These are phyloP conservation scores for Porcisia deanei DNA, from an alignment of 208 protist species.

Conservation along the genomic window DNA sequence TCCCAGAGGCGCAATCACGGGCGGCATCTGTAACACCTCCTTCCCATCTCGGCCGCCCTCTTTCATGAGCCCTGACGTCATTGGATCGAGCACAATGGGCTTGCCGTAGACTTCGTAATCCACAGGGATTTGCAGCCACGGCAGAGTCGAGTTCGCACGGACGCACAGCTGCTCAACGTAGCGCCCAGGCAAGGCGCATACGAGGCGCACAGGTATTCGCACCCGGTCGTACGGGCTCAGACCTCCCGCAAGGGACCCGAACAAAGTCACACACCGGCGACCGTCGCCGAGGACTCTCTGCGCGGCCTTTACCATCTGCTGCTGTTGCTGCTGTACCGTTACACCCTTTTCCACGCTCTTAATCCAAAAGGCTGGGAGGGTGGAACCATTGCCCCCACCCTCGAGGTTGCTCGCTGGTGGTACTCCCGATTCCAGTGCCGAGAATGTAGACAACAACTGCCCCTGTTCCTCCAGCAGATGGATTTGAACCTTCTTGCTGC, in stretches of 20 bases:
- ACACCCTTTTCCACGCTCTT: conserved; percentile 61
- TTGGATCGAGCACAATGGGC: conserved; percentile 78
- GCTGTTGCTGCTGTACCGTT: conserved; percentile 46
- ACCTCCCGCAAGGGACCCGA: conserved; percentile 15
- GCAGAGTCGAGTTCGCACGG: conserved; percentile 41
- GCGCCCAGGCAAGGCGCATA: conserved; percentile 75
- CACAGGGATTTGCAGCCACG: conserved; percentile 56
- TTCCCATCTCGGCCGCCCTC: conserved; percentile 41
- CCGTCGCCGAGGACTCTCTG: conserved; percentile 80
- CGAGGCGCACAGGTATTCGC: conserved; percentile 42
- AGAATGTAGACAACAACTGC: conserved; percentile 11
- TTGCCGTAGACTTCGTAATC: conserved; percentile 68
- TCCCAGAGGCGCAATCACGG: conserved; percentile 78
- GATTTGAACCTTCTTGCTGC: neutral
- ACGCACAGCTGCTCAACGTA: conserved; percentile 78
- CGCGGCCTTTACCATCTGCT: conserved; percentile 52
- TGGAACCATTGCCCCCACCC: neutral
- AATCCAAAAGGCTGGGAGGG: conserved; percentile 62
- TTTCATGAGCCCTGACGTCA: conserved; percentile 73
- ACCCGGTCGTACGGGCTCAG: conserved; percentile 36
- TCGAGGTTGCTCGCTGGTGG: neutral
- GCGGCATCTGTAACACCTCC: conserved; percentile 84
- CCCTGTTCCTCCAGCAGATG: neutral
- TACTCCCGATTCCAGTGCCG: neutral
- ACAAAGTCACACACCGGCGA: conserved; percentile 56